phyloP scores from a whole-genome alignment of 352 stramenopile genomes.

The Aphanomyces stellatus region DNA sequence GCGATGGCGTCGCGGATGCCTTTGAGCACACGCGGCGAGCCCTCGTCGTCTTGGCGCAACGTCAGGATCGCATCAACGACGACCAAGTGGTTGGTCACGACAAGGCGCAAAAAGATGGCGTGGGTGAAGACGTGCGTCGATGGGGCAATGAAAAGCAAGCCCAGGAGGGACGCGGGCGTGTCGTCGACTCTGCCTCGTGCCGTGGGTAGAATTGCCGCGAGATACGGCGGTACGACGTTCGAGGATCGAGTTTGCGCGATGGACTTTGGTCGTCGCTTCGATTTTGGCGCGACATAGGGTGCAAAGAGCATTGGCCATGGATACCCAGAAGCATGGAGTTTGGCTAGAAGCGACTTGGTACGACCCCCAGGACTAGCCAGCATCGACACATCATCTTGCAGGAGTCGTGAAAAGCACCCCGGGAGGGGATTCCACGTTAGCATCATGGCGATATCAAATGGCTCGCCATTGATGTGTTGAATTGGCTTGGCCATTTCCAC shows the following conservation, averaged over 20 bases:
- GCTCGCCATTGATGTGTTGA: background rate
- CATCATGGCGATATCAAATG: conserved; percentile 27
- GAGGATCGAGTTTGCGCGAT: no score
- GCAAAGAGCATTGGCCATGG: conserved; percentile 21
- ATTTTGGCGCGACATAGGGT: no score
- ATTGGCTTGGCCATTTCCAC: background rate
- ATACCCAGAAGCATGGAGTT: conserved; percentile 23
- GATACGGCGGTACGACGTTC: no score
- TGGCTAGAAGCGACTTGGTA: conserved; percentile 17
- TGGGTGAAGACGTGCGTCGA: conserved; percentile 40
- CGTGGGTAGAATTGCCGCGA: no score
- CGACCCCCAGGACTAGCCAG: conserved; percentile 19
- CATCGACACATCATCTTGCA: conserved; percentile 20
- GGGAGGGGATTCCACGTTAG: conserved; percentile 46
- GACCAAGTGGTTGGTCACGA: conserved; percentile 46
- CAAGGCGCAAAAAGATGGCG: conserved; percentile 46
- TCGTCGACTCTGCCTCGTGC: no score
- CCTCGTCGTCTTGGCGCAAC: background rate
- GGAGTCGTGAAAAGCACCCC: conserved; percentile 40
- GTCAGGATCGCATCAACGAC: conserved; percentile 37
- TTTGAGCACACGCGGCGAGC: conserved; percentile 27
- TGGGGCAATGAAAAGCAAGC: conserved; percentile 20
- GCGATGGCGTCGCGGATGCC: conserved; percentile 45
- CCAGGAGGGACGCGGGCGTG: conserved; percentile 17
- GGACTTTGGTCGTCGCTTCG: no score